phyloP scores from a whole-genome alignment of 2,329 filamentous ascomycete species.

The Arthrobotrys sphaeroides region DNA sequence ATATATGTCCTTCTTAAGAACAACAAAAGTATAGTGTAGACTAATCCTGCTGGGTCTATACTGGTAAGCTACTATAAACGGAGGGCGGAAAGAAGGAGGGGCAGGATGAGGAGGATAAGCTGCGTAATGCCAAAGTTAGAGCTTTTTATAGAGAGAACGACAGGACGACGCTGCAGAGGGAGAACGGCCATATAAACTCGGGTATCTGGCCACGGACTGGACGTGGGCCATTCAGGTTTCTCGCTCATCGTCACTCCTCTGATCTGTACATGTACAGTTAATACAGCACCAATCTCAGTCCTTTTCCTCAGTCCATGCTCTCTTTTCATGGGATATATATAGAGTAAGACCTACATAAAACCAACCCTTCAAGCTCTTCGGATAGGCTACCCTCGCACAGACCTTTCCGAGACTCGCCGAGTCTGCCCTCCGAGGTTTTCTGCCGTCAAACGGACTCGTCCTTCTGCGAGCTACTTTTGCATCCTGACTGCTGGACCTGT shows the following conservation, averaged over 20 bases:
- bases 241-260: background rate
- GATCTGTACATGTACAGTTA: background rate
- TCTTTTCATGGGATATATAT: background rate
- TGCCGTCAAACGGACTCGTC: background rate
- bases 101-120: constrained; percentile 18
- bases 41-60: constrained; percentile 43
- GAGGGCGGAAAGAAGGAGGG: constrained; percentile 37
- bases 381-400: constrained; percentile 39
- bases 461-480: background rate
- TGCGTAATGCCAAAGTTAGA: constrained; percentile 8
- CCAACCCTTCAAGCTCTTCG: background rate
- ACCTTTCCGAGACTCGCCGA: constrained; percentile 32
- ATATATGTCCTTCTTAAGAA: constrained; percentile 8
- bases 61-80: constrained; percentile 47
- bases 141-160: constrained; percentile 15
- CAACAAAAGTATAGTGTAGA: constrained; percentile 10
- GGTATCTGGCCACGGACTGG: background rate
- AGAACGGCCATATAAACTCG: background rate
- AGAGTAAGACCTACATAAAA: background rate
- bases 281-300: background rate
- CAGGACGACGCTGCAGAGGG: background rate
- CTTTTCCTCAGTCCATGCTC: background rate
- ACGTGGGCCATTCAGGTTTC: background rate
- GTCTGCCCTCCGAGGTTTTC: constrained; percentile 20
- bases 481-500: background rate